Percentiles rank a stretch among this genome's conserved stretches.
Conservation (phyloP, 441 rosid species). For the Aquilaria agallochum region DNA sequence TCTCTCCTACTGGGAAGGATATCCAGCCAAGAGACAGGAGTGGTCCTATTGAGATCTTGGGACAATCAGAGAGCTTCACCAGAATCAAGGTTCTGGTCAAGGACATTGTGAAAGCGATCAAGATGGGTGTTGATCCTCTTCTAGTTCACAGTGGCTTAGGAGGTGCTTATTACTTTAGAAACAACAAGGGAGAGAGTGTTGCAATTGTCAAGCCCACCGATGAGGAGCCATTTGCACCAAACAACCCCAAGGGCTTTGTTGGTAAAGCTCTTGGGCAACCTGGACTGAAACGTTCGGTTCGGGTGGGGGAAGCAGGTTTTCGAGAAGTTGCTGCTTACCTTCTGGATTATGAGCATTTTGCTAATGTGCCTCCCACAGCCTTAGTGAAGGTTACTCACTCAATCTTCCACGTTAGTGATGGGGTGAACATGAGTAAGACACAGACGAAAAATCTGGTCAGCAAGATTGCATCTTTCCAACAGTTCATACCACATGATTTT, state of each 20-base stretch:
- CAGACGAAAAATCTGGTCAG: constrained; percentile 37
- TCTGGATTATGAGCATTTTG: constrained; percentile 43
- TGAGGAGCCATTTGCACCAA: constrained; percentile 69
- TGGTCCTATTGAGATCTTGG: constrained; percentile 51
- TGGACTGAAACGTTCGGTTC: constrained; percentile 45
- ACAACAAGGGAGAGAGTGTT: constrained; percentile 37
- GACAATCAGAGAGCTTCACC: constrained; percentile 27
- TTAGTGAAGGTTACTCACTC: constrained; percentile 51
- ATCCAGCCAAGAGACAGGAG: constrained; percentile 44
- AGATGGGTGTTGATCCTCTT: constrained; percentile 47
- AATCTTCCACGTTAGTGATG: constrained; percentile 49
- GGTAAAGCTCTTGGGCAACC: constrained; percentile 58
- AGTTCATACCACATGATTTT: constrained; percentile 56
- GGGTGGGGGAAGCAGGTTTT: constrained; percentile 58
- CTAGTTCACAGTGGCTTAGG: constrained; percentile 50
- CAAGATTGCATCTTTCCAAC: constrained; percentile 62
- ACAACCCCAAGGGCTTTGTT: constrained; percentile 56
- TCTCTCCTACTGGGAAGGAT: constrained; percentile 51
- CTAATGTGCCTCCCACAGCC: constrained; percentile 53
- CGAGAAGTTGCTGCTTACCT: constrained; percentile 67
- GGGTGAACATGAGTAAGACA: constrained; percentile 34
- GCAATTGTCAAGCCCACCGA: constrained; percentile 58
- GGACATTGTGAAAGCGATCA: constrained; percentile 47
- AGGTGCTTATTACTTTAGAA: constrained; percentile 52
- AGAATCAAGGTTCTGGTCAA: constrained; percentile 30